These are phyloP conservation scores for Abrus precatorius DNA, from an alignment of 306 rosid species.

Conservation along the genomic window DNA sequence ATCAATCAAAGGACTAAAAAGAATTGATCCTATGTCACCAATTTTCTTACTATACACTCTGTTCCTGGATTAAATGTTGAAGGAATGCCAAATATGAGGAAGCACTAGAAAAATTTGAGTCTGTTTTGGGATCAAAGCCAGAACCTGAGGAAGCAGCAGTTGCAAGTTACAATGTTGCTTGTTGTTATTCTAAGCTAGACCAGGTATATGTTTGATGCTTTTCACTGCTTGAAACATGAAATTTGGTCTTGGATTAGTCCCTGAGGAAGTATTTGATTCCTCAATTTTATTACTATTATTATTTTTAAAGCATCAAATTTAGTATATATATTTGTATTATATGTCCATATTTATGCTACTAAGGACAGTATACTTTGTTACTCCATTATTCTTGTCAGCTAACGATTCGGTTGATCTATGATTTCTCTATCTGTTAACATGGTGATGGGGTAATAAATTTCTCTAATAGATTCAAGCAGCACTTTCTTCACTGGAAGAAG, in stretches of 20 bases:
- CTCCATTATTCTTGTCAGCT: constrained; percentile 7
- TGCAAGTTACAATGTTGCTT: constrained; percentile 95
- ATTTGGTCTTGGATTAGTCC: constrained; percentile 31
- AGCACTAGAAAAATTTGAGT: constrained; percentile 90
- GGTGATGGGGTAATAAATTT: constrained; percentile 5
- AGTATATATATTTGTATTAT: neutral
- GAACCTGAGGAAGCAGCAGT: constrained; percentile 77
- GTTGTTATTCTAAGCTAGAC: constrained; percentile 93
- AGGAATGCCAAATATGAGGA: constrained; percentile 88
- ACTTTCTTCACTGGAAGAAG: constrained; percentile 94
- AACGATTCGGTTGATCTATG: constrained; percentile 18
- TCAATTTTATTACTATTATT: neutral
- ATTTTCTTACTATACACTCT: constrained; percentile 22
- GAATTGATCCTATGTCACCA: constrained; percentile 17
- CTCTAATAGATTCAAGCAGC: constrained; percentile 81
- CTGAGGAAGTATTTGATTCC: neutral
- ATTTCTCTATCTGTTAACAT: neutral
- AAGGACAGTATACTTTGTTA: neutral
- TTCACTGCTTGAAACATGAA: constrained; percentile 22
- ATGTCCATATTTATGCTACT: neutral
- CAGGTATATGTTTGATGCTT: constrained; percentile 63
- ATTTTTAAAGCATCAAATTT: neutral
- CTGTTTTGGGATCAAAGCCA: constrained; percentile 89
- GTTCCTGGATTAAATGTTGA: constrained; percentile 50
- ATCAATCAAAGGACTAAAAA: constrained; percentile 8